Conservation (phyloP, 805 yeast species). For the Monosporozyma servazzii region DNA sequence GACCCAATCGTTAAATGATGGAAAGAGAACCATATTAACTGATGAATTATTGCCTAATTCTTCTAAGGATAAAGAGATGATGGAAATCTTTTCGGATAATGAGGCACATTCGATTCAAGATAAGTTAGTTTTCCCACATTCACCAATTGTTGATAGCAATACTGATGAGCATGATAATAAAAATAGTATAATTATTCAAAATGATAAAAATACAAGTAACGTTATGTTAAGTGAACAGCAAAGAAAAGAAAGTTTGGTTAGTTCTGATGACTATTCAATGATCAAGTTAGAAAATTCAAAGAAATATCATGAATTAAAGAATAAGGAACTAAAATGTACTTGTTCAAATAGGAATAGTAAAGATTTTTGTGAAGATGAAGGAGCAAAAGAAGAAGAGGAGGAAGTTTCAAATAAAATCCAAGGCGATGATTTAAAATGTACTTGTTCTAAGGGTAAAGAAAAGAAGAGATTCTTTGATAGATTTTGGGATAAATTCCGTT, state of each 20-base stretch:
- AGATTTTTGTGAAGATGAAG: background rate
- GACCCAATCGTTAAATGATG: background rate
- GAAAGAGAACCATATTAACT: background rate
- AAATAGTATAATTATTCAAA: background rate
- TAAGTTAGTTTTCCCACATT: background rate
- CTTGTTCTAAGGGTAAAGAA: background rate
- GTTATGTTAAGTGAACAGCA: background rate
- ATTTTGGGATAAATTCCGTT: background rate
- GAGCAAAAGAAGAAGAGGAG: background rate
- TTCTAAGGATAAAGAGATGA: background rate
- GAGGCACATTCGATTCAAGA: background rate
- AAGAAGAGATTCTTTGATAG: background rate
- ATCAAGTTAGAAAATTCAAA: background rate
- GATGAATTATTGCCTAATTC: background rate
- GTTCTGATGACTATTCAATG: background rate
- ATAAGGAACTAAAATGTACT: background rate
- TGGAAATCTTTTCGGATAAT: background rate
- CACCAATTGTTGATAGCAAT: background rate
- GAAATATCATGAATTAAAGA: background rate
- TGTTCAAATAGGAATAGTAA: background rate
- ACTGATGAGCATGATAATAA: background rate
- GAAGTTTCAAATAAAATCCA: background rate
- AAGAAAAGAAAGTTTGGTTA: background rate
- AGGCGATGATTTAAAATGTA: background rate
- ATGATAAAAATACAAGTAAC: background rate